Evolutionary conservation across 164 flowering plant species (phyloP).

Genomic region (Tinospora cordifolia): DNA sequence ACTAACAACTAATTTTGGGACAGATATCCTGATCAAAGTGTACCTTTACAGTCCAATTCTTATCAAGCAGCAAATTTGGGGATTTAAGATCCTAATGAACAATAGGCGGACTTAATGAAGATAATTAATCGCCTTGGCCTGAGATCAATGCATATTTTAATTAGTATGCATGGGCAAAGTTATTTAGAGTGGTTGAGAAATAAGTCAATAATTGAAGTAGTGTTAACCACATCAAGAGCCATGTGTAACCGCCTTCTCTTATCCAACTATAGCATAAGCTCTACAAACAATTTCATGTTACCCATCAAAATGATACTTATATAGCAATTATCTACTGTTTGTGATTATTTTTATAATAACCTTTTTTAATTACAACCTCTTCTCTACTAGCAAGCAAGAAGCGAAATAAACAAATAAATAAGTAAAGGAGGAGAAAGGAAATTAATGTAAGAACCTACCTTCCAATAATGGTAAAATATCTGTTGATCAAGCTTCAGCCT

Average conservation of each 20-base stretch:
- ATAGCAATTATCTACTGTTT: no score
- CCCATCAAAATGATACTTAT: no score
- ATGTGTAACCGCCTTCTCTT: conserved; percentile 77
- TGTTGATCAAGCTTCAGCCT: no score
- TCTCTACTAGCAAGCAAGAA: no score
- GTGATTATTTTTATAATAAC: no score
- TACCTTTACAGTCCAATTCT: conserved; percentile 95
- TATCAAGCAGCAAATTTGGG: conserved; percentile 90
- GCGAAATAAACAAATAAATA: no score
- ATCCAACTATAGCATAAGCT: no score
- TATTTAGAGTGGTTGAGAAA: background rate
- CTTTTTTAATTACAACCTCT: no score
- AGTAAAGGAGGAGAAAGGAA: no score
- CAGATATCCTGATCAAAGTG: background rate
- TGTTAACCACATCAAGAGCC: conserved; percentile 92
- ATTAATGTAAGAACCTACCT: no score
- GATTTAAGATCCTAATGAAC: conserved; percentile 98
- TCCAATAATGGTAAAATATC: no score
- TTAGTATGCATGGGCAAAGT: background rate
- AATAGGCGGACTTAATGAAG: conserved; percentile 79
- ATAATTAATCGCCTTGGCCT: conserved; percentile 96
- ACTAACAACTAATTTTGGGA: background rate
- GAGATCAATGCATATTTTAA: conserved; percentile 17
- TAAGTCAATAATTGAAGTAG: background rate
- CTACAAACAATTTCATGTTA: no score